Conservation (phyloP, 306 rosid species). For the Echinosophora koreensis region DNA sequence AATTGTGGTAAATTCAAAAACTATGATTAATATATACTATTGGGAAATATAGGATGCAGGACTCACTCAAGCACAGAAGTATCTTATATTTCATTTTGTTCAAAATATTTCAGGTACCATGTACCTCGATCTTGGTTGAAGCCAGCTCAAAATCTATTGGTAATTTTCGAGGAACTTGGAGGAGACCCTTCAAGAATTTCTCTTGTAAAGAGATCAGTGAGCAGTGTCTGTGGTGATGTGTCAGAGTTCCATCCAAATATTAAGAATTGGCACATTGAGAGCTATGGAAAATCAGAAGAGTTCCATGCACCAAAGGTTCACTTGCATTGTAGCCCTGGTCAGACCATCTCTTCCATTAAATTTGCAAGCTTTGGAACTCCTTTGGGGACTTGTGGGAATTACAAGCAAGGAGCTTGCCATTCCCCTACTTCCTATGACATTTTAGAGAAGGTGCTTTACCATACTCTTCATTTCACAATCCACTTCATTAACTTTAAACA, state of each 20-base stretch:
- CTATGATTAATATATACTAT: no score
- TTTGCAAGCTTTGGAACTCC: slow-evolving; percentile 95
- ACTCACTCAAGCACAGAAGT: neutral
- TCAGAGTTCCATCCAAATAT: slow-evolving; percentile 56
- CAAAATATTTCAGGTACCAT: slow-evolving; percentile 74
- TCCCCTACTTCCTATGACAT: slow-evolving; percentile 61
- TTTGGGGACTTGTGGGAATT: slow-evolving; percentile 74
- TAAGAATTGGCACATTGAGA: slow-evolving; percentile 57
- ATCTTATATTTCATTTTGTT: neutral
- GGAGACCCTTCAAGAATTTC: slow-evolving; percentile 68
- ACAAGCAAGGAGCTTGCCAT: slow-evolving; percentile 73
- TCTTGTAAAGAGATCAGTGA: slow-evolving; percentile 68
- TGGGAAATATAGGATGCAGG: neutral
- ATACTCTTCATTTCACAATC: slow-evolving; percentile 20
- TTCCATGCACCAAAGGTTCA: slow-evolving; percentile 56
- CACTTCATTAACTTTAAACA: slow-evolving; percentile 2
- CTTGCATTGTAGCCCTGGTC: slow-evolving; percentile 72
- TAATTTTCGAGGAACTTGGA: slow-evolving; percentile 79
- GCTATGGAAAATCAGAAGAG: slow-evolving; percentile 54
- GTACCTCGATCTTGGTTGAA: slow-evolving; percentile 88
- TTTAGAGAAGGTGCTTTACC: slow-evolving; percentile 67
- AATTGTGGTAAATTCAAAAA: no score
- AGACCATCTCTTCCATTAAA: slow-evolving; percentile 69
- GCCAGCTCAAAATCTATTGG: slow-evolving; percentile 67
- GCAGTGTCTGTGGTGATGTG: slow-evolving; percentile 71